These are phyloP conservation scores for Apiospora rasikravindrae DNA, from an alignment of 2,329 filamentous ascomycete species.

Conservation along the genomic window DNA sequence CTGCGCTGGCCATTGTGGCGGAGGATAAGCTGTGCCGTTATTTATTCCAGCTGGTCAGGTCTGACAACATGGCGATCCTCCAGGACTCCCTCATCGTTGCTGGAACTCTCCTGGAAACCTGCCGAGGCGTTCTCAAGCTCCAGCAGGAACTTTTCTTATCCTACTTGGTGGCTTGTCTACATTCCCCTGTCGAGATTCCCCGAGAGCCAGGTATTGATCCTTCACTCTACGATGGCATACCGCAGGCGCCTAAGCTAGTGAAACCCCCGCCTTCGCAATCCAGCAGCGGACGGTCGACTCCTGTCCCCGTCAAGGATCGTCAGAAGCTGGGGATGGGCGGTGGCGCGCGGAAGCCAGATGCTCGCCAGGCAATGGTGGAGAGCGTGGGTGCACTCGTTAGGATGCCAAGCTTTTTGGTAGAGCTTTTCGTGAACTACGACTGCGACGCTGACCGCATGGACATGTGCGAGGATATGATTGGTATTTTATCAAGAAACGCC, in stretches of 20 bases:
- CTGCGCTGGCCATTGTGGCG: slow-evolving; percentile 82
- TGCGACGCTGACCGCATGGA: slow-evolving; percentile 91
- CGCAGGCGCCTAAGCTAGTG: slow-evolving; percentile 85
- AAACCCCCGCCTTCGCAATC: slow-evolving; percentile 77
- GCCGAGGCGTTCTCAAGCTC: slow-evolving; percentile 86
- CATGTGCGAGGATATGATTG: slow-evolving; percentile 93
- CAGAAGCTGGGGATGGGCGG: slow-evolving; percentile 93
- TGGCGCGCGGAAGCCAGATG: slow-evolving; percentile 89
- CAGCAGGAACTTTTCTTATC: slow-evolving; percentile 97
- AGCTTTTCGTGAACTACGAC: slow-evolving; percentile 97
- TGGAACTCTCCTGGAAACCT: slow-evolving; percentile 88
- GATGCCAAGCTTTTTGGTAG: slow-evolving; percentile 93
- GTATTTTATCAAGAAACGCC: slow-evolving; percentile 88
- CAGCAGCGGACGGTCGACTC: slow-evolving; percentile 83
- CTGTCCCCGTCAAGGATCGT: slow-evolving; percentile 88
- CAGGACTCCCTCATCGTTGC: slow-evolving; percentile 93
- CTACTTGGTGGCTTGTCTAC: slow-evolving; percentile 91
- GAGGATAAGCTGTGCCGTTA: slow-evolving; percentile 93
- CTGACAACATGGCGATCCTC: slow-evolving; percentile 93
- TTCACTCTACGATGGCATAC: slow-evolving; percentile 88
- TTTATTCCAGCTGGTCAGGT: slow-evolving; percentile 93
- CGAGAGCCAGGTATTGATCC: slow-evolving; percentile 89
- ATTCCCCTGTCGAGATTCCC: slow-evolving; percentile 93
- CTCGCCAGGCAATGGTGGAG: slow-evolving; percentile 97
- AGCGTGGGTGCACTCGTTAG: slow-evolving; percentile 89